phyloP scores from a whole-genome alignment of 2,329 filamentous ascomycete genomes.

The Dothistroma pini region DNA sequence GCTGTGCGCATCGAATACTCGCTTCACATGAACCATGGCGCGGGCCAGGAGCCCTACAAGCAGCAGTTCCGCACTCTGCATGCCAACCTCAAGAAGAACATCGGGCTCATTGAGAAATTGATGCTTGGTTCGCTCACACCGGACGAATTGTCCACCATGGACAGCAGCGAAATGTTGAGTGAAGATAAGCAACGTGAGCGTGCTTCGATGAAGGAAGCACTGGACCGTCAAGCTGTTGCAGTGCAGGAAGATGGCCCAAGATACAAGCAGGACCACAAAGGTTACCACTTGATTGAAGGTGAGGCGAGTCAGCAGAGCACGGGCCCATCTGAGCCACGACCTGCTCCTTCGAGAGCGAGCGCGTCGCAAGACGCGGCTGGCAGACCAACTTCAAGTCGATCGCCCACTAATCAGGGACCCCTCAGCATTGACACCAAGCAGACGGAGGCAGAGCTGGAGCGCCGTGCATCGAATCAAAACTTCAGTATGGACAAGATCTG shows the following conservation, averaged over 20 bases:
- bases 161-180: slow-evolving; percentile 83
- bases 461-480: slow-evolving; percentile 37
- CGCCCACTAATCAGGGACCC: slow-evolving; percentile 15
- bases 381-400: slow-evolving; percentile 1
- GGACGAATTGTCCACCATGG: slow-evolving; percentile 80
- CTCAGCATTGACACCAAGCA: slow-evolving; percentile 21
- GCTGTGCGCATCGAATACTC: slow-evolving; percentile 77
- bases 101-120: slow-evolving; percentile 70
- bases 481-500: slow-evolving; percentile 88
- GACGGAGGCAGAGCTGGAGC: slow-evolving; percentile 10
- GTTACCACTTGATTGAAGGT: slow-evolving; percentile 82
- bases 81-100: slow-evolving; percentile 87
- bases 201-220: slow-evolving; percentile 70
- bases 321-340: background rate
- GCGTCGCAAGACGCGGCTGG: background rate
- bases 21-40: slow-evolving; percentile 54
- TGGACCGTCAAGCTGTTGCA: slow-evolving; percentile 80
- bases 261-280: slow-evolving; percentile 88
- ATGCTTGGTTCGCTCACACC: slow-evolving; percentile 69
- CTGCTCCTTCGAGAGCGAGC: background rate
- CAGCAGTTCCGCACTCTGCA: slow-evolving; percentile 69
- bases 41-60: slow-evolving; percentile 52
- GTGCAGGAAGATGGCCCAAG: slow-evolving; percentile 69
- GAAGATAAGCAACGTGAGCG: slow-evolving; percentile 79
- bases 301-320: slow-evolving; percentile 46